Percentiles rank a stretch among this genome's conserved stretches.
phyloP scores from a whole-genome alignment of 1,284 basidiomycete genomes.

The Golubevia sp. region DNA sequence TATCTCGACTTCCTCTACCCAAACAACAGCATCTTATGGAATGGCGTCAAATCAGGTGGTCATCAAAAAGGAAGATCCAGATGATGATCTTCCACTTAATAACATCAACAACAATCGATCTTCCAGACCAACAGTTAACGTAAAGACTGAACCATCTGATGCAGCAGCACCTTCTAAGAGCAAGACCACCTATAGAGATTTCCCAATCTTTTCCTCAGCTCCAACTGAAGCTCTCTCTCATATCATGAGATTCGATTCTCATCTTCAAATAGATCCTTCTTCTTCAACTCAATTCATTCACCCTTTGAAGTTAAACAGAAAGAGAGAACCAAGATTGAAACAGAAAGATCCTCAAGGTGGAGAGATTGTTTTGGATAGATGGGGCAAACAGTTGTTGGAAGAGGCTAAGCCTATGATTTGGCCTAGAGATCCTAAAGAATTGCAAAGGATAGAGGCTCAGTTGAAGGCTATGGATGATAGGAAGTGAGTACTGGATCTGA shows the following conservation, averaged over 20 bases:
- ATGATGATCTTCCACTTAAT: not conserved
- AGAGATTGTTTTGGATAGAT: slow-evolving; percentile 43
- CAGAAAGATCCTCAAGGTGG: slow-evolving; percentile 41
- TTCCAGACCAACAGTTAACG: too few species aligned
- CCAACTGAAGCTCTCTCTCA: slow-evolving; percentile 10
- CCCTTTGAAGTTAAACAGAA: slow-evolving; percentile 58
- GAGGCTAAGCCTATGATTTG: slow-evolving; percentile 41
- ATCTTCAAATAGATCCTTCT: slow-evolving; percentile 47
- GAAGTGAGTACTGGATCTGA: too few species aligned
- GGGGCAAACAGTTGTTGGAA: slow-evolving; percentile 37
- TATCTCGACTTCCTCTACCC: too few species aligned
- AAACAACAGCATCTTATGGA: too few species aligned
- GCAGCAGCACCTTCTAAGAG: too few species aligned
- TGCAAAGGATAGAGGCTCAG: not conserved
- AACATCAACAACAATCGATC: not conserved
- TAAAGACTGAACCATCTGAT: not conserved
- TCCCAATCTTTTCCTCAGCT: too few species aligned
- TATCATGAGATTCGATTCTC: slow-evolving; percentile 54
- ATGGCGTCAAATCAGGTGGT: too few species aligned
- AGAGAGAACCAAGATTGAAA: slow-evolving; percentile 54
- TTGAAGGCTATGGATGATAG: too few species aligned
- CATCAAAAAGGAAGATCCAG: not conserved
- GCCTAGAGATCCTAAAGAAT: slow-evolving; percentile 16
- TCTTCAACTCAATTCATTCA: slow-evolving; percentile 42
- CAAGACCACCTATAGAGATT: too few species aligned